Conservation (phyloP, 202 grass and related monocot species). For the Bolboschoenoplectus hybrid region DNA sequence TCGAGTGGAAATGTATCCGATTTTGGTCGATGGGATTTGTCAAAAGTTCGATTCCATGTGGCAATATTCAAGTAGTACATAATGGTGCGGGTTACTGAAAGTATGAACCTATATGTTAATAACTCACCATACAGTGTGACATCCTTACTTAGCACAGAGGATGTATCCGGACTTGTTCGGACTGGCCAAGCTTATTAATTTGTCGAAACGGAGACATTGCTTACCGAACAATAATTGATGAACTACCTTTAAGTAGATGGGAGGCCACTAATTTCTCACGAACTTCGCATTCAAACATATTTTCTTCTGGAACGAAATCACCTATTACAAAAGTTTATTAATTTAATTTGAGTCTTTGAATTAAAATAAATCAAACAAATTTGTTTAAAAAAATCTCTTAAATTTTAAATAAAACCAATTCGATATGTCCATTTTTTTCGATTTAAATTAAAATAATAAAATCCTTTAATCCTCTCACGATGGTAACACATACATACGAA, state of each 20-base stretch:
- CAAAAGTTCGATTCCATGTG: not conserved
- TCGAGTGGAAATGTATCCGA: not conserved
- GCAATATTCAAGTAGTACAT: not conserved
- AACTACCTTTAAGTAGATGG: not conserved
- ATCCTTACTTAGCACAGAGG: not conserved
- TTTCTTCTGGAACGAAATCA: not conserved
- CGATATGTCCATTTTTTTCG: not conserved
- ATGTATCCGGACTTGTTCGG: not conserved
- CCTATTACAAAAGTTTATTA: too few relatives aligned
- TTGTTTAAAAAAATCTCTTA: too few relatives aligned
- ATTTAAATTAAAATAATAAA: too few relatives aligned
- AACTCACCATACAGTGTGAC: not conserved
- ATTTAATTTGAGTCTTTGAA: too few relatives aligned
- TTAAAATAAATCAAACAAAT: too few relatives aligned
- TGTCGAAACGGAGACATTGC: not conserved
- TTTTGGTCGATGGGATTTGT: not conserved
- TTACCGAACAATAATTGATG: constrained; percentile 11
- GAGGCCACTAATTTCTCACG: constrained; percentile 30
- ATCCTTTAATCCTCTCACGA: too few relatives aligned
- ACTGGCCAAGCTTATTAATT: not conserved
- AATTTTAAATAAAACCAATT: too few relatives aligned
- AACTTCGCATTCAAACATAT: not conserved
- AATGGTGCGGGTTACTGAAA: not conserved
- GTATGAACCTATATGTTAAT: not conserved
- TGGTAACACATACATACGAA: too few relatives aligned